Base-by-base conservation (phyloP, 805 yeast species). In the Yarrowia alimentaria region DNA sequence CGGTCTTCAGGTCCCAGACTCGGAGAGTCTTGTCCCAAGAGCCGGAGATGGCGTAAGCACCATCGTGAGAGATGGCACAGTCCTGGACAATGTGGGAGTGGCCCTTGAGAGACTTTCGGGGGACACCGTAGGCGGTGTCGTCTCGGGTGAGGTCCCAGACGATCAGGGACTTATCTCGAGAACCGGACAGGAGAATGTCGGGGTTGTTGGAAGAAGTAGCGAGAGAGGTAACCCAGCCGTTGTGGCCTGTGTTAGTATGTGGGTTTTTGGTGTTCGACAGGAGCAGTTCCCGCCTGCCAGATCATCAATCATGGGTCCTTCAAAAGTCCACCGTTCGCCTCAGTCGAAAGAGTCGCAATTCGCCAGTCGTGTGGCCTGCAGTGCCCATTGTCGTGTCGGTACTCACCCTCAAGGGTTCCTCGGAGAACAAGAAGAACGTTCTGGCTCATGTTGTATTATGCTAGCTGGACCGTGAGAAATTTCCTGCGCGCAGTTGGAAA, bases 21-120 rank as follows among this genome's bases (percentile, higher is more conserved):
- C 98, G 91, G 73, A 94, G 80, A 70, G 99, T 90, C 80, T 85
- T 88, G 76, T 93, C 99, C 99, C 99, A 93, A 67, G 99, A 93
- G 68, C 95, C 96, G 60, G 99, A 93, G 73, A 93, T 78, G 69
- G 97, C 98, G 80, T 81, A 91, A 69, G 83, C 81, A 74, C 98
- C 98, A 72, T 93, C 99, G 70, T 94, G 89, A 61, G 98, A 87
- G 77, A 93, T 85, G 71, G 93, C 86, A 72, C 89, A 91, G 72
- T 93, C 99, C 78, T 89, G 90, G 64, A 93, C 96, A 69, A 93
- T 91, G 89, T 93, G 99, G 65, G 95, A 85, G 88, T 93, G 99
- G 71, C 99, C 99, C 71, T 80, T 85, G 74, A 93, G 83, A 64
- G 97, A 87, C 77, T 84, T 88, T 80, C 89, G 87, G 74, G 99